Conservation (phyloP, 1,284 basidiomycete species). For the Pseudozyma flocculosa region DNA sequence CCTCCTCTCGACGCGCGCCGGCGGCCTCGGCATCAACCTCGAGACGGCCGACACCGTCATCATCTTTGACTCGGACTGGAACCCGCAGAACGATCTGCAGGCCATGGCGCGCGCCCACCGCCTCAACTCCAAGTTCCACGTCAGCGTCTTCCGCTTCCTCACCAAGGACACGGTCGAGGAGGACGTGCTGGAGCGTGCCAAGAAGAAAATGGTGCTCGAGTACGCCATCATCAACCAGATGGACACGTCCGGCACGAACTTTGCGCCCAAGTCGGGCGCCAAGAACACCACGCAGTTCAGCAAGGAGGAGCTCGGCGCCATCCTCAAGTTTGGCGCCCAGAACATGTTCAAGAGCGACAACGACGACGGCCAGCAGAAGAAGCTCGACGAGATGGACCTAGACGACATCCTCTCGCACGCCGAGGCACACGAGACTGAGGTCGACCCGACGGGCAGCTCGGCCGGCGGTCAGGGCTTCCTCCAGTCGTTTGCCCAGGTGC, state of each 20-base stretch:
- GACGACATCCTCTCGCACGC: constrained; percentile 97
- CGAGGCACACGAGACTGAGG: constrained; percentile 93
- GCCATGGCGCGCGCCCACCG: constrained; percentile 89
- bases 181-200: constrained; percentile 94
- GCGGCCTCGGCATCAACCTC: constrained; percentile 57
- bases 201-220: constrained; percentile 99
- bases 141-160: constrained; percentile 94
- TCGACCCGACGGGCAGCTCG: constrained; percentile 69
- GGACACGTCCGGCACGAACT: constrained; percentile 96
- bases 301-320: constrained; percentile 96
- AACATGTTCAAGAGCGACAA: constrained; percentile 99
- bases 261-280: constrained; percentile 68
- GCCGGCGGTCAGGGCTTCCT: constrained; percentile 96
- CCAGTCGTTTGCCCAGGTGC: constrained; percentile 90
- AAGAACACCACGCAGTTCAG: constrained; percentile 70
- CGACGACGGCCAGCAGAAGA: constrained; percentile 78
- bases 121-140: constrained; percentile 75
- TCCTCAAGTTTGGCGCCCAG: constrained; percentile 97
- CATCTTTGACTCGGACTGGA: constrained; percentile 87
- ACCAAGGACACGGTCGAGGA: constrained; percentile 99
- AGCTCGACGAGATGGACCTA: constrained; percentile 98
- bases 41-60: constrained; percentile 96
- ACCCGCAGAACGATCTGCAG: constrained; percentile 97
- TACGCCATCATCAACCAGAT: constrained; percentile 99
- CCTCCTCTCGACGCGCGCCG: constrained; percentile 53